Evolutionary conservation across 2,329 filamentous ascomycete species (phyloP).

Genomic region (Nakataea oryzae): DNA sequence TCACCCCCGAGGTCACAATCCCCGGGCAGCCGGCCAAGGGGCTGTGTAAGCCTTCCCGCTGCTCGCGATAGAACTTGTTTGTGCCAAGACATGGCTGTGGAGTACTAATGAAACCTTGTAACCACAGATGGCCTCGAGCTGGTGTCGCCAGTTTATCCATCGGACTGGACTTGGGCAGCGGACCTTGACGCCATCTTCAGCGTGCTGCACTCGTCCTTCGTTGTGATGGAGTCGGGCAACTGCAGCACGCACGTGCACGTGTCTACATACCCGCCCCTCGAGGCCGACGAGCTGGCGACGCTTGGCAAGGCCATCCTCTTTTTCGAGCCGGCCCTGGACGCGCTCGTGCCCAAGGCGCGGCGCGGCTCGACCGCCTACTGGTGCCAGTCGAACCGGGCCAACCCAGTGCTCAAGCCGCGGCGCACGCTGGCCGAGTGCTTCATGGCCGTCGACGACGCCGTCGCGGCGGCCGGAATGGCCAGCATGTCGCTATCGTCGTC

Average conservation of each 20-base stretch:
- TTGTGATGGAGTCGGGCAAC: conserved; percentile 13
- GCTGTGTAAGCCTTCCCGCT: conserved; percentile 14
- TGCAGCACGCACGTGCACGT: conserved; percentile 28
- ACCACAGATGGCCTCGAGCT: conserved; percentile 20
- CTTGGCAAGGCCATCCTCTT: conserved; percentile 21
- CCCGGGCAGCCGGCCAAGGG: conserved; percentile 18
- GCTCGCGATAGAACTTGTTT: background rate
- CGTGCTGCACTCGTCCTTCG: conserved; percentile 14
- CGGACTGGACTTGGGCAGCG: conserved; percentile 16
- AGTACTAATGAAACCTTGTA: background rate
- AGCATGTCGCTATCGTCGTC: conserved; percentile 1
- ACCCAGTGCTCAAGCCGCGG: conserved; percentile 11
- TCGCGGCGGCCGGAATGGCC: background rate
- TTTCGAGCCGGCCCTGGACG: conserved; percentile 23
- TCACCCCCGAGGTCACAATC: conserved; percentile 25
- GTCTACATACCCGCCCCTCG: conserved; percentile 14
- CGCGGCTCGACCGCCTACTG: conserved; percentile 18
- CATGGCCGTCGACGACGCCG: conserved; percentile 12
- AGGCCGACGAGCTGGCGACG: conserved; percentile 13
- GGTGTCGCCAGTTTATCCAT: conserved; percentile 23
- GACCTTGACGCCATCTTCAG: conserved; percentile 20
- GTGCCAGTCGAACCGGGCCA: conserved; percentile 23
- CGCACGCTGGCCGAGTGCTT: conserved; percentile 13
- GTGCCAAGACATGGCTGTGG: background rate
- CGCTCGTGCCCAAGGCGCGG: conserved; percentile 15